phyloP scores from a whole-genome alignment of 768 basidiomycete genomes.

The Phaeotremella skinneri region DNA sequence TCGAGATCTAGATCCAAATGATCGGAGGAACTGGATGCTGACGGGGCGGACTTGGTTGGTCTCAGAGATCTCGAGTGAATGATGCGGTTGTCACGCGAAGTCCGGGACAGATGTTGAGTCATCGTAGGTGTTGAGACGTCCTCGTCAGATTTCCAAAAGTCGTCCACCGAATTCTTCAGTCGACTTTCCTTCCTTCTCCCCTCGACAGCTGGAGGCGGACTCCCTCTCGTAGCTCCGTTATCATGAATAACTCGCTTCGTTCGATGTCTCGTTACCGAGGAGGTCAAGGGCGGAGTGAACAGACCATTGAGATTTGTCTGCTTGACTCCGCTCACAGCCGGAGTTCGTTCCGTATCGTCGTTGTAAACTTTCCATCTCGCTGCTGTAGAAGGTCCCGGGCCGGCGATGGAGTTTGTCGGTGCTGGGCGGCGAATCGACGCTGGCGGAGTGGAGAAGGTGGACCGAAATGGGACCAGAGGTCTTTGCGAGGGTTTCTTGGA shows the following conservation, averaged over 20 bases:
- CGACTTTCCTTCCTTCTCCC: not conserved
- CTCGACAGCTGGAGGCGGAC: not conserved
- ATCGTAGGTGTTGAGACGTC: not conserved
- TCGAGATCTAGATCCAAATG: not conserved
- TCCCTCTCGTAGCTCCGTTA: not conserved
- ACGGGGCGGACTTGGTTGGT: not conserved
- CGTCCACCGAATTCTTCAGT: not conserved
- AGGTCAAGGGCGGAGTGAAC: constrained; percentile 24
- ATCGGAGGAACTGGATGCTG: constrained; percentile 2
- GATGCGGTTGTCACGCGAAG: too few species aligned
- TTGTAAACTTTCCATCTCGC: constrained; percentile 7
- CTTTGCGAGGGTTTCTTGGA: constrained; percentile 19
- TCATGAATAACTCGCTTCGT: not conserved
- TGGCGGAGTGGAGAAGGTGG: constrained; percentile 32
- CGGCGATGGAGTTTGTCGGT: not conserved
- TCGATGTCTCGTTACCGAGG: not conserved
- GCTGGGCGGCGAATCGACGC: constrained; percentile 1
- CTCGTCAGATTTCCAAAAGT: constrained; percentile 14
- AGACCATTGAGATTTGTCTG: constrained; percentile 21
- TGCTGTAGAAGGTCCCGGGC: constrained; percentile 15
- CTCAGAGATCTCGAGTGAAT: not conserved
- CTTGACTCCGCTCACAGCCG: not conserved
- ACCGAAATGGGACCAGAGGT: constrained; percentile 25
- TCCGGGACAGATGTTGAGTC: too few species aligned
- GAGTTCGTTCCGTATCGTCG: constrained; percentile 9